A percentile compares a stretch with the other conserved stretches of the same genome.
Conservation (phyloP, 495 filamentous ascomycete genomes). For the Penicillium turbatum region DNA sequence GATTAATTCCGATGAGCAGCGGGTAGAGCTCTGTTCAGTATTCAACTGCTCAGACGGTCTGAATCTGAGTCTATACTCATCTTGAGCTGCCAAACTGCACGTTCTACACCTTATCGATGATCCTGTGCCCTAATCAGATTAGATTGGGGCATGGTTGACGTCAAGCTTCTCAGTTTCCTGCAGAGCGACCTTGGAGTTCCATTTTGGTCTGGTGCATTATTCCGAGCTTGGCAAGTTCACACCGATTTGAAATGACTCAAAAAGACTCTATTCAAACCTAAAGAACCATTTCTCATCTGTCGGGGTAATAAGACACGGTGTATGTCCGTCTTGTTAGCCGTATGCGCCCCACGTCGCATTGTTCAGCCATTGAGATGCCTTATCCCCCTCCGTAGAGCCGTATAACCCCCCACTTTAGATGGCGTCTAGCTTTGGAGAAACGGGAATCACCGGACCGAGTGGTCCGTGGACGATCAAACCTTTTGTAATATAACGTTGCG, state of each 20-base stretch:
- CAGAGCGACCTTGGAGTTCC: not conserved
- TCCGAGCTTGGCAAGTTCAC: not conserved
- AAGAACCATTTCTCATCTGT: not conserved
- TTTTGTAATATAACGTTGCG: slow-evolving; percentile 7
- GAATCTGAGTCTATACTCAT: too few relatives aligned
- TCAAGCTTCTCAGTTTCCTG: not conserved
- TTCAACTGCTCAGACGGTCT: not conserved
- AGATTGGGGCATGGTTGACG: slow-evolving; percentile 2
- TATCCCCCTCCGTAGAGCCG: not conserved
- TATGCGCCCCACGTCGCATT: slow-evolving; percentile 8
- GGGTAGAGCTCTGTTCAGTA: too few relatives aligned
- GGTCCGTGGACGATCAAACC: slow-evolving; percentile 5
- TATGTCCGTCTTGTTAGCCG: not conserved
- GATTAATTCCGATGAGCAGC: too few relatives aligned
- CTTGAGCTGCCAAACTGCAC: not conserved
- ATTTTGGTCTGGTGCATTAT: not conserved
- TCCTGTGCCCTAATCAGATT: not conserved
- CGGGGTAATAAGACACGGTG: too few relatives aligned
- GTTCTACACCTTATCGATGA: slow-evolving; percentile 7
- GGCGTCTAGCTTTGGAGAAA: slow-evolving; percentile 6
- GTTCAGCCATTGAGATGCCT: slow-evolving; percentile 13
- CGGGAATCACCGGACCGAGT: slow-evolving; percentile 15
- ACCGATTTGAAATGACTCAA: too few relatives aligned
- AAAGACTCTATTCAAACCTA: too few relatives aligned
- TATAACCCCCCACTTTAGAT: slow-evolving; percentile 14